phyloP scores from a whole-genome alignment of 2,329 filamentous ascomycete genomes.

The Paecilomyces niveus region DNA sequence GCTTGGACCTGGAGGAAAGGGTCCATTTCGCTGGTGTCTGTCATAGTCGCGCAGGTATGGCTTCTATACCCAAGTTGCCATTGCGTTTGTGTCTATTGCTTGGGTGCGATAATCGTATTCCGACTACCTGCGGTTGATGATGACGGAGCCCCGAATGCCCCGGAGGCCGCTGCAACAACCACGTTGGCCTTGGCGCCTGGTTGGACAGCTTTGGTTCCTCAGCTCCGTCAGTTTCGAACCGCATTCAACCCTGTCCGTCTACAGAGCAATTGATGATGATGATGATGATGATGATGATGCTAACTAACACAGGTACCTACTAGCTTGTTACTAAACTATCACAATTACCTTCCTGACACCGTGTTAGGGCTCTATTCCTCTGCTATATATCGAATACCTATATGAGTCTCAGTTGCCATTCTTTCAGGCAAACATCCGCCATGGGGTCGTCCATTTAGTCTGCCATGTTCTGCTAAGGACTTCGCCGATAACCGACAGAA shows the following conservation, averaged over 20 bases:
- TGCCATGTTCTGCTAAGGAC: neutral
- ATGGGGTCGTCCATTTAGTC: neutral
- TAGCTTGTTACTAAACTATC: neutral
- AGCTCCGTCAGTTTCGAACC: neutral
- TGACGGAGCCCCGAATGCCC: slow-evolving; percentile 4
- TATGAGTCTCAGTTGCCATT: too few species aligned
- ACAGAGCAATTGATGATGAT: too few species aligned
- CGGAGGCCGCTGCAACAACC: neutral
- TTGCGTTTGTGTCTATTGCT: neutral
- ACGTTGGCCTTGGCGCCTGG: neutral
- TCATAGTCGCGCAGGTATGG: slow-evolving; percentile 18
- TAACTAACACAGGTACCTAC: neutral
- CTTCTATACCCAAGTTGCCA: neutral
- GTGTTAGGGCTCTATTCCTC: neutral
- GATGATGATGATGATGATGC: too few species aligned
- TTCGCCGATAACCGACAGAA: neutral
- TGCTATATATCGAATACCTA: neutral
- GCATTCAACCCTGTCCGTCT: neutral
- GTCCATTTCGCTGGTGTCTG: slow-evolving; percentile 23
- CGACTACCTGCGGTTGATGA: slow-evolving; percentile 14
- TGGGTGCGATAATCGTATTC: neutral
- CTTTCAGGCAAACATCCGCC: too few species aligned
- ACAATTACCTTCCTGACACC: neutral
- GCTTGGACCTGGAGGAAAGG: slow-evolving; percentile 44
- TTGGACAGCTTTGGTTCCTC: neutral